phyloP scores from a whole-genome alignment of 208 protist genomes.

The Blastocrithidia nonstop region DNA sequence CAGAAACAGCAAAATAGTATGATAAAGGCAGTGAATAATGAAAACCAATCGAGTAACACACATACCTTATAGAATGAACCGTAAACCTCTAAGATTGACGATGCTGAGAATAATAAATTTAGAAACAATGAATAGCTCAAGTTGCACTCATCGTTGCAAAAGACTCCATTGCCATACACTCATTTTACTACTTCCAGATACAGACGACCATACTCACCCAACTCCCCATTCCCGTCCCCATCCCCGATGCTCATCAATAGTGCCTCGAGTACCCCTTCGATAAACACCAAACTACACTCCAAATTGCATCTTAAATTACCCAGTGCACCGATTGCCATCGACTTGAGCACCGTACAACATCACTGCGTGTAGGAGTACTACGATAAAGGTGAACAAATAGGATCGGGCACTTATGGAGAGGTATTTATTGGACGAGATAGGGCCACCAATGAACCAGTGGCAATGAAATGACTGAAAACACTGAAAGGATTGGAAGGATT shows the following conservation, averaged over 20 bases:
- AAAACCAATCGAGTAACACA: no score
- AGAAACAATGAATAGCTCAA: no score
- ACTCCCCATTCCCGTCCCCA: slow-evolving; percentile 7
- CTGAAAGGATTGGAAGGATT: slow-evolving; percentile 71
- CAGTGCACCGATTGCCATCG: slow-evolving; percentile 16
- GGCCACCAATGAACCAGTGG: slow-evolving; percentile 33
- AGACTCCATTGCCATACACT: no score
- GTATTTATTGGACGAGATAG: slow-evolving; percentile 77
- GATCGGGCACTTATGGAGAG: slow-evolving; percentile 94
- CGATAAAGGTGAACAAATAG: slow-evolving; percentile 70
- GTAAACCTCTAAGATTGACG: no score
- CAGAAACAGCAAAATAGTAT: no score
- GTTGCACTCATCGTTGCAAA: no score
- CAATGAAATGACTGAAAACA: slow-evolving; percentile 76
- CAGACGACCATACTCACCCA: not conserved
- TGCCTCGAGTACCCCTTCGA: slow-evolving; percentile 12
- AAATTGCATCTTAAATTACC: no score
- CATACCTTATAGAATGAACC: no score
- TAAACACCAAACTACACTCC: slow-evolving; percentile 25
- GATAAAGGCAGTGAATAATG: no score
- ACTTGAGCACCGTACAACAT: slow-evolving; percentile 31
- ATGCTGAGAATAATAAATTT: no score
- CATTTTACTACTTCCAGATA: no score
- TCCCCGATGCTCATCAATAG: slow-evolving; percentile 15
- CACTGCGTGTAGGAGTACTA: slow-evolving; percentile 49